Evolutionary conservation across 768 basidiomycete genomes (phyloP), one percentile per base, ranked within the genome.

Genomic region (Sutorius australiensis): DNA sequence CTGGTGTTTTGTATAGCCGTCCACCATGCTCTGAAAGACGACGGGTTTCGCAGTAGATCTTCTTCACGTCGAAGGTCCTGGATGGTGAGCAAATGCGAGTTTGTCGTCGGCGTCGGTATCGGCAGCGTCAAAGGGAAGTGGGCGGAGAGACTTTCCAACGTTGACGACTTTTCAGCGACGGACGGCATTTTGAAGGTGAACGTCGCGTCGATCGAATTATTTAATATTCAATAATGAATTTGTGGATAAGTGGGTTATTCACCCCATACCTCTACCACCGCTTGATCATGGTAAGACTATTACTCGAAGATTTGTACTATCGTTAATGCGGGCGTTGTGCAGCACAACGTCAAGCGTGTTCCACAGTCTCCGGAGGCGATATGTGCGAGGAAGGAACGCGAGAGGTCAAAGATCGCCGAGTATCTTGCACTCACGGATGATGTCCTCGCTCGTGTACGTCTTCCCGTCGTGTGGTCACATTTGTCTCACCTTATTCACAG

Each of bases 1-100:
- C 81, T 81, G 42, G 90, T 79, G 34, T 81, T 77, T 59, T 82
- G 78, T 60, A 98, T 87, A 58, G 92, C 90, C 2, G 85, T 75
- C 83, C 92, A 90, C 97, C 97, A 98, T 63, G 90, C 85, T 36
- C 91, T 81, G 70, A 95, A 93, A 32, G 93, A 95, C 33, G 81
- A 79, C 10, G 93, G 91, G 69, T 98, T 98, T 56, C 92, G 81
- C 34, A 93, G 75, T 7, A 98, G 80, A 72, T 98, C 95, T 71
- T 98, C 95, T 74, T 97, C 95, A 43, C 92, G 85, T 59, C 87
- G 80, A 31, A 97, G 67, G 69, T 98, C 93, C 48, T 82, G 78
- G 37, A 82, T 71, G 7, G 83, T 75, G 60, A 98, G 77, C 53
- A 98, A 78, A 54, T 85, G 75, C 8, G 89, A 80, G 63, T 94